Conservation (phyloP, 305 asterid species). For the Plantago rigida region DNA sequence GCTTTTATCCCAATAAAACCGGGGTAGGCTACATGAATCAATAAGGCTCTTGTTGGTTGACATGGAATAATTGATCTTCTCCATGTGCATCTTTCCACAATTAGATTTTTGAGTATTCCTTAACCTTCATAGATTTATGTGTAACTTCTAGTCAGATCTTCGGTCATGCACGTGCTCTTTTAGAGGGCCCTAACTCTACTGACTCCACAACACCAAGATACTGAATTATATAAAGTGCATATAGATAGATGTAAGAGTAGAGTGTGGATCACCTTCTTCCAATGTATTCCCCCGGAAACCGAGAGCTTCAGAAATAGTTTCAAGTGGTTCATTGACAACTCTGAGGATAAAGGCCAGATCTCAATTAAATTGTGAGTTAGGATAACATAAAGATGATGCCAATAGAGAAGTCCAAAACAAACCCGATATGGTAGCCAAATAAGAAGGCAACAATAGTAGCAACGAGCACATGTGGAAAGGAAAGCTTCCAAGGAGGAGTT, state of each 20-base stretch:
- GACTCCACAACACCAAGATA: not conserved
- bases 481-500: conserved; percentile 74
- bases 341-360: conserved; percentile 20
- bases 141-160: too few relatives aligned
- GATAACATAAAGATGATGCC: conserved; percentile 12
- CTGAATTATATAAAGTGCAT: not conserved
- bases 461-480: conserved; percentile 72
- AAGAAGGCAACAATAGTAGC: conserved; percentile 72
- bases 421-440: conserved; percentile 97
- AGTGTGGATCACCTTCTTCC: conserved; percentile 57
- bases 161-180: too few relatives aligned
- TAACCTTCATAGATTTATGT: too few relatives aligned
- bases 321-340: conserved; percentile 91
- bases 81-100: too few relatives aligned
- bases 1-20: not conserved
- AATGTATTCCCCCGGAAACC: conserved; percentile 74
- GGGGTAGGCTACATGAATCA: too few relatives aligned
- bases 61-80: too few relatives aligned
- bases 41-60: too few relatives aligned
- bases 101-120: too few relatives aligned
- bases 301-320: conserved; percentile 71
- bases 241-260: conserved; percentile 10
- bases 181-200: too few relatives aligned
- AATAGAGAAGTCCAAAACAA: conserved; percentile 28
- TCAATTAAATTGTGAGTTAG: not conserved